These are phyloP conservation scores for Gyromitra esculenta DNA, from an alignment of 2,329 filamentous ascomycete genomes.

Conservation along the genomic window DNA sequence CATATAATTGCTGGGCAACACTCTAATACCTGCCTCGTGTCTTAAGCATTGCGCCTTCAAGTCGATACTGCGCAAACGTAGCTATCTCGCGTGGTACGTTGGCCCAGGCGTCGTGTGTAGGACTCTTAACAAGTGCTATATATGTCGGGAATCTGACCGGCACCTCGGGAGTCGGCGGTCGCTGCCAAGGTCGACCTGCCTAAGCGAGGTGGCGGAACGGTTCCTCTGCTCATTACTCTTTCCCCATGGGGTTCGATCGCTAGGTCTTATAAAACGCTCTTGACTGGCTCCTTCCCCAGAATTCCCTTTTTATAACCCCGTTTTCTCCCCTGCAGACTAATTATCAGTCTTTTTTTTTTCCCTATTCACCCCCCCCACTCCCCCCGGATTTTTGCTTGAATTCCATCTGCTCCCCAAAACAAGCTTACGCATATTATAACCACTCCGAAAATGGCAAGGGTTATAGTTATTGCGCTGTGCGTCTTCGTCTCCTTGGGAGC, in stretches of 20 bases:
- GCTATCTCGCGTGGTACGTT: slow-evolving; percentile 7
- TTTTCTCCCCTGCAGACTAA: slow-evolving; percentile 10
- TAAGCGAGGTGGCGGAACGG: slow-evolving; percentile 31
- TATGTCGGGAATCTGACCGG: slow-evolving; percentile 14
- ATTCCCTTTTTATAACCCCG: slow-evolving; percentile 22
- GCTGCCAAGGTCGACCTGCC: slow-evolving; percentile 20
- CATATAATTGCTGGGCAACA: not conserved
- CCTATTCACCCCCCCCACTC: too few species aligned
- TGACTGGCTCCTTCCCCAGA: slow-evolving; percentile 42
- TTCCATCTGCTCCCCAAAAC: not conserved
- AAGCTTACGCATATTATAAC: slow-evolving; percentile 6
- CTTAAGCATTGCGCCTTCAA: slow-evolving; percentile 1
- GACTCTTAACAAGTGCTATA: slow-evolving; percentile 9
- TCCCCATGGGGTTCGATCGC: slow-evolving; percentile 29
- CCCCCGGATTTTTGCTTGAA: slow-evolving; percentile 40
- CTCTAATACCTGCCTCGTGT: not conserved
- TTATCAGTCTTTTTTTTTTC: slow-evolving; percentile 16
- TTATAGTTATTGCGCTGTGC: slow-evolving; percentile 41
- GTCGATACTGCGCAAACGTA: slow-evolving; percentile 3
- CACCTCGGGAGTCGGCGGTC: slow-evolving; percentile 23
- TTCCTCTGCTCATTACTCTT: slow-evolving; percentile 14
- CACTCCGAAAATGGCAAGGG: slow-evolving; percentile 41
- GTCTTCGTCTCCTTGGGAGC: slow-evolving; percentile 46
- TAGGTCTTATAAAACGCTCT: slow-evolving; percentile 28
- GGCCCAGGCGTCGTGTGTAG: not conserved